Evolutionary conservation across 2,329 filamentous ascomycete genomes (phyloP), one percentile per base, ranked within the genome.

Genomic region (Xylariaceae sp.): DNA sequence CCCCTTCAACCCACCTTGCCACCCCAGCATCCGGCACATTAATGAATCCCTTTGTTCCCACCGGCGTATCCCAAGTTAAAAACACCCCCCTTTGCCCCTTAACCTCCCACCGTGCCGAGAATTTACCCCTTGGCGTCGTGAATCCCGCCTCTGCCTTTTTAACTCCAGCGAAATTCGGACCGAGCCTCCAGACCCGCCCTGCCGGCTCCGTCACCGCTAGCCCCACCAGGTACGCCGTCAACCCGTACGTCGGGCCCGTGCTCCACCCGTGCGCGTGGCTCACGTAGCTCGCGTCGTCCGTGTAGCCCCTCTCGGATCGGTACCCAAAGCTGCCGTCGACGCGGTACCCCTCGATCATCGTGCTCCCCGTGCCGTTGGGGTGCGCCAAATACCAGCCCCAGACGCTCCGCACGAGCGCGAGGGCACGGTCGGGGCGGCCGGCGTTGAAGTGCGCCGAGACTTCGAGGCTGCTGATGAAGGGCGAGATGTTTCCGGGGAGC

Each of bases 221-320:
- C 22, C 22, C 22, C 22, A 6, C 6, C 22, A n/a, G n/a, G n/a
- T n/a, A n/a, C n/a, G n/a, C n/a, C n/a, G n/a, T n/a, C n/a, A n/a
- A n/a, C n/a, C n/a, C n/a, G n/a, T n/a, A 41, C 16, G 39, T 37
- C 15, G 34, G 40, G 18, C 18, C 40, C 18, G 40, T 42, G 24
- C 26, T 29, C 40, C 40, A 42, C 26, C 40, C 40, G 19, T 38
- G 40, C 15, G 40, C 40, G 29, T 42, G 40, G 19, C 40, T 42
- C 19, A 42, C 31, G n/a, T n/a, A n/a, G 8, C 34, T 28, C 24
- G 40, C 28, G 19, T 38, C 34, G 19, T 38, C 13, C 26, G 36
- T 28, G 28, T 42, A 42, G n/a, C 32, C 24, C n/a, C n/a, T n/a
- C 12, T 28, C 28, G 19, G 37, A 42, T 7, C 16, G 30, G 13